These are phyloP conservation scores for Penicillium hesseltinei DNA, from an alignment of 2,329 filamentous ascomycete species.

Conservation along the genomic window DNA sequence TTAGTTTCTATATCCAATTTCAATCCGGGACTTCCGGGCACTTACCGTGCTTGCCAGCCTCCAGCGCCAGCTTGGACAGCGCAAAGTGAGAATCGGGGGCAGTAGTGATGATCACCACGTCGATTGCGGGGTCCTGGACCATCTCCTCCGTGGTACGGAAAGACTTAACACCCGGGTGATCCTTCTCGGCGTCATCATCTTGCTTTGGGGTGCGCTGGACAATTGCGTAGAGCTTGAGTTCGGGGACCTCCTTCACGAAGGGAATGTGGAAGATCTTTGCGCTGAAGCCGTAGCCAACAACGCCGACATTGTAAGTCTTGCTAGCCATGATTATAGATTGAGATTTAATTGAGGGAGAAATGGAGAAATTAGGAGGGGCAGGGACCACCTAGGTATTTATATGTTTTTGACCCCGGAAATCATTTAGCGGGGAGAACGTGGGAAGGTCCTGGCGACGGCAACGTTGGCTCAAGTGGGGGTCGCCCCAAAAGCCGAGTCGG, in stretches of 20 bases:
- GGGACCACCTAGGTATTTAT: neutral
- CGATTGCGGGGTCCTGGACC: constrained; percentile 63
- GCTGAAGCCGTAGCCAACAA: constrained; percentile 61
- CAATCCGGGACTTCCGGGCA: neutral
- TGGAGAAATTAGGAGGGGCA: constrained; percentile 1
- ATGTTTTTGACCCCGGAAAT: neutral
- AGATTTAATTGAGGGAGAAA: constrained; percentile 22
- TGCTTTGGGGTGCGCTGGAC: constrained; percentile 69
- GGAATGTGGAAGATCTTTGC: constrained; percentile 85
- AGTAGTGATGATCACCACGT: constrained; percentile 70
- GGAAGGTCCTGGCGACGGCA: constrained; percentile 39
- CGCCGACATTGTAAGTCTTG: constrained; percentile 55
- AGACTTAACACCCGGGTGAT: constrained; percentile 64
- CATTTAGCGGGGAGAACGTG: constrained; percentile 25
- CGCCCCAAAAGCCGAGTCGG: constrained; percentile 37
- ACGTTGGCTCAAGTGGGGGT: constrained; percentile 48
- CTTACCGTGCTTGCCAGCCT: constrained; percentile 65
- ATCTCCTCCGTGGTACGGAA: constrained; percentile 63
- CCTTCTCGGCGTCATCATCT: constrained; percentile 64
- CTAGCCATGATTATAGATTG: constrained; percentile 33
- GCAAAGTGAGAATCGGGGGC: constrained; percentile 69
- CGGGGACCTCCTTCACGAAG: constrained; percentile 64
- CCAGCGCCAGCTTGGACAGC: constrained; percentile 63
- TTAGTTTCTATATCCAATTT: neutral
- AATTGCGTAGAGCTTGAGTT: constrained; percentile 69